Evolutionary conservation across 2,329 filamentous ascomycete species (phyloP).

Genomic region (Aspergillus clavatus): DNA sequence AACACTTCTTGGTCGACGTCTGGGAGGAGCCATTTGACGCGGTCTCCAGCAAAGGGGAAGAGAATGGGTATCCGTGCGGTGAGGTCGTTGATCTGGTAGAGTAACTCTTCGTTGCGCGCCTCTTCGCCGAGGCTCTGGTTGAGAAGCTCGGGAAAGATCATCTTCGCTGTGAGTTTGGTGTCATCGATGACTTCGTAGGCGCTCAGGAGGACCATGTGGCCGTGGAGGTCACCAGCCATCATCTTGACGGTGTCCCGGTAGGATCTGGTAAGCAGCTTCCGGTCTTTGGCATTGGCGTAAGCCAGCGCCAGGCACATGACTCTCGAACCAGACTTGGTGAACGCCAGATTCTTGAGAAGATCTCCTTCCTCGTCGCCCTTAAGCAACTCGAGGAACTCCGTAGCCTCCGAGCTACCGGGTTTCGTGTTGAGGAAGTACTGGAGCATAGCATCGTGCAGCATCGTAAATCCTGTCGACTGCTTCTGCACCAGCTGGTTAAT

Average conservation of each 20-base stretch:
- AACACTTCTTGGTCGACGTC: constrained; percentile 65
- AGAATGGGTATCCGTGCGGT: constrained; percentile 62
- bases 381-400: constrained; percentile 81
- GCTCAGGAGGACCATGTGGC: constrained; percentile 74
- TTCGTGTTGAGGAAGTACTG: constrained; percentile 86
- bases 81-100: constrained; percentile 41
- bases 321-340: constrained; percentile 81
- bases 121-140: constrained; percentile 54
- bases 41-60: constrained; percentile 69
- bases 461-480: constrained; percentile 93
- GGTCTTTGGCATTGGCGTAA: constrained; percentile 83
- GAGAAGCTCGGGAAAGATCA: constrained; percentile 80
- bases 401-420: constrained; percentile 72
- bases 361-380: constrained; percentile 90
- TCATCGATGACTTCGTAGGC: constrained; percentile 92
- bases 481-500: constrained; percentile 94
- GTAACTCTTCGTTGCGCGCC: constrained; percentile 41
- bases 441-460: constrained; percentile 96
- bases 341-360: constrained; percentile 89
- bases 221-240: constrained; percentile 75
- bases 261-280: constrained; percentile 78
- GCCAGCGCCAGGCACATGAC: constrained; percentile 78
- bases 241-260: constrained; percentile 86
- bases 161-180: constrained; percentile 79
- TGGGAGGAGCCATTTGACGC: constrained; percentile 59